Evolutionary conservation across 108 stramenopile species (phyloP), one percentile per base, ranked within the genome.

Genomic region (Conticribra guillardii): DNA sequence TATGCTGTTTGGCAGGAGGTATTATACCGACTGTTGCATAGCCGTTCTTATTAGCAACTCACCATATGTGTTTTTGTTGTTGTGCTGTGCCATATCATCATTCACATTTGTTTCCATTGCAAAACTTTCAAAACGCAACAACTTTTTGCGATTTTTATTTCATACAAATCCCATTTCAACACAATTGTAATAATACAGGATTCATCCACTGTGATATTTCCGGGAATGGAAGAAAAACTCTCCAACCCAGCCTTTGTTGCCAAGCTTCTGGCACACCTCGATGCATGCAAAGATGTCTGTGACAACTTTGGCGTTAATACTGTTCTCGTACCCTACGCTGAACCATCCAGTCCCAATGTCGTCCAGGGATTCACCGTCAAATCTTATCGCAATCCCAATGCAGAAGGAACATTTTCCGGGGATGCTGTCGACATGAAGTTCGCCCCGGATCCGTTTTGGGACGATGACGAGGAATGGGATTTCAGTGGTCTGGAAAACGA

Each of bases 371-470:
- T 94, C 60, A 91, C 90, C 9, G 86, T 86, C 60, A 88, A 87
- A 64, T 83, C 81, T 16, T 90, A 84, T 41, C 73, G 86, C 8
- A 87, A 90, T 71, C 87, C 86, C 9, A 69, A 82, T 30, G 50
- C 66, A 0, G 81, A 15, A 37, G 80, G 67, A 34, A 58, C 67
- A 1, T 74, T 61, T 46, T 51, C 30, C 7, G 57, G 24, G n/a
- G 67, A 62, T 46, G 69, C 60, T 4, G 62, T 69, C n/a, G 72
- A 78, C 18, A 74, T 83, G 56, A 82, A 80, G 61, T 94, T 91
- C 65, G 89, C 76, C 11, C 88, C 87, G 29, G 93, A 94, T 83
- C 93, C 93, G 9, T 90, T 87, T 73, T 95, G 89, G 91, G 91
- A 92, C 64, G 90, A 94, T 64, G 89, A 85, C 31, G 86, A 88